Conservation (phyloP, 805 yeast species). For the Kazachstania psychrophila region DNA sequence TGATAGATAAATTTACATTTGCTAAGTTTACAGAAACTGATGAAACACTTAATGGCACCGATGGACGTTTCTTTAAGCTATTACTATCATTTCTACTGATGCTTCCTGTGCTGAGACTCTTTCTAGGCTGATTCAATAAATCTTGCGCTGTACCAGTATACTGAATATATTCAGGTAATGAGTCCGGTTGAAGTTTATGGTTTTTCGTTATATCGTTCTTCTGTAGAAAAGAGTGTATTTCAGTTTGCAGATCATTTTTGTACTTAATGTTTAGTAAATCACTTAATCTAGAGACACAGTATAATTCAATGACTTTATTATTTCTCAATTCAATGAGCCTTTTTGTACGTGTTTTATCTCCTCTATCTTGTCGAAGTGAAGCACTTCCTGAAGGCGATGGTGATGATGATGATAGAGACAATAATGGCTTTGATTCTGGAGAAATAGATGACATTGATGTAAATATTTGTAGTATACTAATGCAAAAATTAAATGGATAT, state of each 20-base stretch:
- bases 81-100: background rate
- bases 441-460: conserved; percentile 10
- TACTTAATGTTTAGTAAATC: conserved; percentile 34
- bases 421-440: conserved; percentile 8
- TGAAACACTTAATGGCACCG: background rate
- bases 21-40: no score
- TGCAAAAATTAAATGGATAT: no score
- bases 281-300: conserved; percentile 47
- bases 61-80: background rate
- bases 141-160: conserved; percentile 3
- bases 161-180: conserved; percentile 19
- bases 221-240: conserved; percentile 39
- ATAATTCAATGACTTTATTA: conserved; percentile 51
- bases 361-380: no score
- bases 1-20: no score
- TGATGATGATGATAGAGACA: background rate
- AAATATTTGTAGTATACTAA: no score
- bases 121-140: background rate
- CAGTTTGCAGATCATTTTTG: conserved; percentile 32
- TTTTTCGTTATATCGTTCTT: conserved; percentile 45
- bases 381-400: background rate
- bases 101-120: conserved; percentile 5
- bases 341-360: conserved; percentile 6
- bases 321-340: conserved; percentile 44
- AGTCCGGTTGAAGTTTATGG: conserved; percentile 29